These are phyloP conservation scores for Hypoxylon sp. DNA, from an alignment of 2,329 filamentous ascomycete genomes.

Conservation along the genomic window DNA sequence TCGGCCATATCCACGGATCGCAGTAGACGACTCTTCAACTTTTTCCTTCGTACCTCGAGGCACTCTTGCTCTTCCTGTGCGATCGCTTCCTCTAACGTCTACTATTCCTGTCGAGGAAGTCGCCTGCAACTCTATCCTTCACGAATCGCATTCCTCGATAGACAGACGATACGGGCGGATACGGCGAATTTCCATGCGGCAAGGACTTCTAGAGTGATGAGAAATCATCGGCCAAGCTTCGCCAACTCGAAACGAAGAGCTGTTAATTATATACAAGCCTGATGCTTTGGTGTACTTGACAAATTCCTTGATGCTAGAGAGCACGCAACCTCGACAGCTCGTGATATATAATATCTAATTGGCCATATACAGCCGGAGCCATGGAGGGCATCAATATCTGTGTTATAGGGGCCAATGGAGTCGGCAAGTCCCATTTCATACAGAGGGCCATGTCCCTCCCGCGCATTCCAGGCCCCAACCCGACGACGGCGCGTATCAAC, in stretches of 20 bases:
- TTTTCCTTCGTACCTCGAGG: slow-evolving; percentile 15
- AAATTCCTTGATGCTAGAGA: slow-evolving; percentile 12
- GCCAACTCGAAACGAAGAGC: slow-evolving; percentile 57
- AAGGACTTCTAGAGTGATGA: slow-evolving; percentile 50
- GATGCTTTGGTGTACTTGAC: slow-evolving; percentile 37
- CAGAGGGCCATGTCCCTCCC: slow-evolving; percentile 67
- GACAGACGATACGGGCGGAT: slow-evolving; percentile 38
- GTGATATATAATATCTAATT: slow-evolving; percentile 14
- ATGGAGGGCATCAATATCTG: slow-evolving; percentile 72
- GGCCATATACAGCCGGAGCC: slow-evolving; percentile 35
- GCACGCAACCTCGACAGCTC: slow-evolving; percentile 13
- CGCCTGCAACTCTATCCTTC: slow-evolving; percentile 66
- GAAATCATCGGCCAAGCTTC: slow-evolving; percentile 49
- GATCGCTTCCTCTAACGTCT: slow-evolving; percentile 7
- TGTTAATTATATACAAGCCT: slow-evolving; percentile 51
- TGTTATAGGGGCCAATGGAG: slow-evolving; percentile 70
- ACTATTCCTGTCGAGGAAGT: slow-evolving; percentile 42
- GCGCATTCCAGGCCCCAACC: slow-evolving; percentile 60
- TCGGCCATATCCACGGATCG: slow-evolving; percentile 4
- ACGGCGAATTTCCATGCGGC: slow-evolving; percentile 42
- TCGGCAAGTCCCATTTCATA: slow-evolving; percentile 74
- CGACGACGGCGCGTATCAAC: slow-evolving; percentile 64
- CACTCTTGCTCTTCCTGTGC: slow-evolving; percentile 17
- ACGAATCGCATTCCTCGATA: slow-evolving; percentile 55
- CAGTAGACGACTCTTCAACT: slow-evolving; percentile 12